phyloP scores from a whole-genome alignment of 345 rosid species.

The Sisymbrium altissimum region DNA sequence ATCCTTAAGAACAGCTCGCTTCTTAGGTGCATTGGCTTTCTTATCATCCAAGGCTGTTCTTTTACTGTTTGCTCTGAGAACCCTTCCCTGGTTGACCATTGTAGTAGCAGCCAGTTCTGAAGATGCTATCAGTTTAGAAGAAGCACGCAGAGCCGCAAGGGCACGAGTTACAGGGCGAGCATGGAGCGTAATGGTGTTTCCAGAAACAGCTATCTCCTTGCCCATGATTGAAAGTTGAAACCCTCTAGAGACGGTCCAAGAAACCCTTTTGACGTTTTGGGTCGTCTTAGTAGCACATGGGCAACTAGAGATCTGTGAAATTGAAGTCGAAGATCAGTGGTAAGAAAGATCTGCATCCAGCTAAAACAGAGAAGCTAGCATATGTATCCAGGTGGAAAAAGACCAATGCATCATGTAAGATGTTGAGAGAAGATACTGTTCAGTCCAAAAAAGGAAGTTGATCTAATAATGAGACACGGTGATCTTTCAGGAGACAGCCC shows the following conservation, averaged over 20 bases:
- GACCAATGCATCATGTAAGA: conserved; percentile 16
- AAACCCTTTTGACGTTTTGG: neutral
- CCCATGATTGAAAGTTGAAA: conserved; percentile 47
- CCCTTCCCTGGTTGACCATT: conserved; percentile 35
- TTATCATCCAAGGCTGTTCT: conserved; percentile 54
- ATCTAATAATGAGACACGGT: neutral
- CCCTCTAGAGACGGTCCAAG: conserved; percentile 35
- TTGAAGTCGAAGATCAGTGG: conserved; percentile 6
- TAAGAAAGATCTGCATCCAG: neutral
- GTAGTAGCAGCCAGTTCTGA: conserved; percentile 32
- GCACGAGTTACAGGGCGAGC: conserved; percentile 70
- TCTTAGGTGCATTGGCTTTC: conserved; percentile 44
- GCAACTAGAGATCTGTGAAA: conserved; percentile 10
- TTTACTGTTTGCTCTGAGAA: conserved; percentile 40
- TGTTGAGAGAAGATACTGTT: conserved; percentile 17
- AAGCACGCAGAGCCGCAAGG: conserved; percentile 47
- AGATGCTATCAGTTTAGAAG: conserved; percentile 35
- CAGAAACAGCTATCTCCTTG: conserved; percentile 42
- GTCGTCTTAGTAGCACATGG: conserved; percentile 5
- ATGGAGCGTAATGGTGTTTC: conserved; percentile 32
- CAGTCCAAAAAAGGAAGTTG: conserved; percentile 1
- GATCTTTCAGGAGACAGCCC: neutral
- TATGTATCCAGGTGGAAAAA: neutral
- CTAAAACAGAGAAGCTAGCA: neutral
- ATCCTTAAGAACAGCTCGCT: conserved; percentile 69